phyloP scores from a whole-genome alignment of 306 rosid species.

The Quercus bicolor region DNA sequence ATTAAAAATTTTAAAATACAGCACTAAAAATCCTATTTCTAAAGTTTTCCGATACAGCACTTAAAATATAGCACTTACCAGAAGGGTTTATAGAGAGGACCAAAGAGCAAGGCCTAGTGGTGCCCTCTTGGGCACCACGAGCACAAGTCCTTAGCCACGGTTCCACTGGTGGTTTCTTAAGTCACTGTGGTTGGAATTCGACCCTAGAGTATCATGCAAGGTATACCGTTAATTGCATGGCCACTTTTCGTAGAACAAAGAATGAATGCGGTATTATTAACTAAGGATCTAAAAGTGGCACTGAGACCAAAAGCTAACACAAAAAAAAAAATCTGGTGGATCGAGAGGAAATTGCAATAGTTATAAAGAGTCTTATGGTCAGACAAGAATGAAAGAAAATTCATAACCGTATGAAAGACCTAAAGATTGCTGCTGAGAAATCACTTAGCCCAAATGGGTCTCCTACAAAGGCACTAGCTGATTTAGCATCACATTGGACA shows the following conservation, averaged over 20 bases:
- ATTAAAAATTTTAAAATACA: too few relatives aligned
- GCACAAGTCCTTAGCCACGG: slow-evolving; percentile 28
- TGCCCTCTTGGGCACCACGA: slow-evolving; percentile 37
- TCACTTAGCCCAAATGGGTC: slow-evolving; percentile 21
- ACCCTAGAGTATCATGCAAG: slow-evolving; percentile 19
- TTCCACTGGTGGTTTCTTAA: slow-evolving; percentile 25
- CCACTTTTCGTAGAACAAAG: slow-evolving; percentile 28
- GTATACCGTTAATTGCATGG: slow-evolving; percentile 28
- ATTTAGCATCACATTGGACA: slow-evolving; percentile 25
- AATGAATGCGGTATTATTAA: slow-evolving; percentile 20
- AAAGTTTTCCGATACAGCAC: too few relatives aligned
- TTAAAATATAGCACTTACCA: slow-evolving; percentile 5
- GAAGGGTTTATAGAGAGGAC: slow-evolving; percentile 29
- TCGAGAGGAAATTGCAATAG: slow-evolving; percentile 29
- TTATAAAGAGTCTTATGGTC: slow-evolving; percentile 14
- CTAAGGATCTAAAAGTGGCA: slow-evolving; percentile 21
- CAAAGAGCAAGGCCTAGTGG: slow-evolving; percentile 25
- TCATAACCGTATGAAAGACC: not conserved
- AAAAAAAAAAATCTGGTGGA: slow-evolving; percentile 9
- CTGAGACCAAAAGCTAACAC: slow-evolving; percentile 19
- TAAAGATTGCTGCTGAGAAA: slow-evolving; percentile 11
- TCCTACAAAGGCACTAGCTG: slow-evolving; percentile 19
- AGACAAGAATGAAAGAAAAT: slow-evolving; percentile 25
- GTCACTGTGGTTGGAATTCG: slow-evolving; percentile 51
- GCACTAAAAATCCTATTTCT: too few relatives aligned